These are phyloP conservation scores for Cladosporium colombiae DNA, from an alignment of 2,329 filamentous ascomycete species.

Conservation along the genomic window DNA sequence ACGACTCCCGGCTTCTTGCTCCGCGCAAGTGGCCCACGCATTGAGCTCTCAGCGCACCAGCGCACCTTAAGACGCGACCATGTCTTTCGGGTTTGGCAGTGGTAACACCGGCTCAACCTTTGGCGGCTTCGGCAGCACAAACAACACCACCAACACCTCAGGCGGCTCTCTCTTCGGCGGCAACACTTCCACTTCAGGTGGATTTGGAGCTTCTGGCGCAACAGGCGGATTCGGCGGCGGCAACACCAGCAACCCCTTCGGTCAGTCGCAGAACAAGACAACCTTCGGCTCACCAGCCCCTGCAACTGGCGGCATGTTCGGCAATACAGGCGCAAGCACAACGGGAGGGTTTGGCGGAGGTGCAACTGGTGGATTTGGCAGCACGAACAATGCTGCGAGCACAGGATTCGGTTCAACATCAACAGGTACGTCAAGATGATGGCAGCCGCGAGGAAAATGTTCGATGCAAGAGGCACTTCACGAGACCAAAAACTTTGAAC, in stretches of 20 bases:
- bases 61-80: conserved; percentile 8
- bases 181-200: conserved; percentile 28
- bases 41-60: conserved; percentile 1
- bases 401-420: conserved; percentile 42
- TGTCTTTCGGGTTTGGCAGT: conserved; percentile 34
- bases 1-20: conserved; percentile 1
- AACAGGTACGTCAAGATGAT: conserved; percentile 11
- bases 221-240: conserved; percentile 29
- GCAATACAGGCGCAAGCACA: conserved; percentile 43
- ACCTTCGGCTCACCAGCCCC: conserved; percentile 46
- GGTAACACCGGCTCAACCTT: conserved; percentile 38
- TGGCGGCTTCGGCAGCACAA: conserved; percentile 22
- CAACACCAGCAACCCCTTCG: conserved; percentile 28
- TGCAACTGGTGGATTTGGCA: conserved; percentile 41
- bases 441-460: background rate
- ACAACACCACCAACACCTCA: conserved; percentile 26
- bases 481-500: background rate
- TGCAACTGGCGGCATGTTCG: conserved; percentile 42
- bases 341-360: conserved; percentile 47
- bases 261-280: conserved; percentile 51
- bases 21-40: conserved; percentile 11
- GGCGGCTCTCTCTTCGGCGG: conserved; percentile 37
- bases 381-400: conserved; percentile 25
- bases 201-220: conserved; percentile 20
- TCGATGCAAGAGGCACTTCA: background rate